Conservation (phyloP, 208 protist genomes). For the Polymyxa betae region DNA sequence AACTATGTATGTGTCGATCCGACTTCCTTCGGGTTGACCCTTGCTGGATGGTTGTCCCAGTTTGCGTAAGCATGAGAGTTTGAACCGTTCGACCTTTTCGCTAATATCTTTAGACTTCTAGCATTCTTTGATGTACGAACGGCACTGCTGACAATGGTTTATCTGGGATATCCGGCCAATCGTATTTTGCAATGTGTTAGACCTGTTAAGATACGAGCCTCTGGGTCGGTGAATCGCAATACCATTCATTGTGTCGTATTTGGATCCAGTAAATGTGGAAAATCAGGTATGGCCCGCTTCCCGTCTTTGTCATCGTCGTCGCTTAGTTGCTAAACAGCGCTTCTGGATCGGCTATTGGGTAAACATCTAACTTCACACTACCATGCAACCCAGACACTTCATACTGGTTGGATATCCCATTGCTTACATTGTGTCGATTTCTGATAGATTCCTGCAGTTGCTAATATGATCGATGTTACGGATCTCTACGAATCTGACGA, state of each 20-base stretch:
- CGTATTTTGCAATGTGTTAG: not conserved
- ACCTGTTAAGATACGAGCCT: not conserved
- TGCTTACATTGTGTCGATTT: not conserved
- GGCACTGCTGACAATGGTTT: not conserved
- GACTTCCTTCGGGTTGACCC: not conserved
- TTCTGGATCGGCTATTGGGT: constrained; percentile 13
- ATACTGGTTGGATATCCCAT: not conserved
- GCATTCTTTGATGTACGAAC: constrained; percentile 38
- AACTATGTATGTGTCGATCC: constrained; percentile 6
- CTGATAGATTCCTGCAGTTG: not conserved
- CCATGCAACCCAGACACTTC: not conserved
- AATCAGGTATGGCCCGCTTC: not conserved
- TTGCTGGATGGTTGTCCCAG: constrained; percentile 14
- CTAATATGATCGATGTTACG: constrained; percentile 23
- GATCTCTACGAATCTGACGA: constrained; percentile 21
- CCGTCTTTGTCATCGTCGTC: not conserved
- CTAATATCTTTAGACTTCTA: not conserved
- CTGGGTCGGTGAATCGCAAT: not conserved
- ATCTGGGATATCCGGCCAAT: not conserved
- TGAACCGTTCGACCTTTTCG: not conserved
- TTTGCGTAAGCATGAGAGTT: not conserved
- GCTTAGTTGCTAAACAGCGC: constrained; percentile 3
- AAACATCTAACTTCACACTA: not conserved
- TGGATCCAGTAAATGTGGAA: constrained; percentile 33
- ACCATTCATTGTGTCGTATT: constrained; percentile 23